These are phyloP conservation scores for Claviceps paspali DNA, from an alignment of 2,329 filamentous ascomycete species.

Conservation along the genomic window DNA sequence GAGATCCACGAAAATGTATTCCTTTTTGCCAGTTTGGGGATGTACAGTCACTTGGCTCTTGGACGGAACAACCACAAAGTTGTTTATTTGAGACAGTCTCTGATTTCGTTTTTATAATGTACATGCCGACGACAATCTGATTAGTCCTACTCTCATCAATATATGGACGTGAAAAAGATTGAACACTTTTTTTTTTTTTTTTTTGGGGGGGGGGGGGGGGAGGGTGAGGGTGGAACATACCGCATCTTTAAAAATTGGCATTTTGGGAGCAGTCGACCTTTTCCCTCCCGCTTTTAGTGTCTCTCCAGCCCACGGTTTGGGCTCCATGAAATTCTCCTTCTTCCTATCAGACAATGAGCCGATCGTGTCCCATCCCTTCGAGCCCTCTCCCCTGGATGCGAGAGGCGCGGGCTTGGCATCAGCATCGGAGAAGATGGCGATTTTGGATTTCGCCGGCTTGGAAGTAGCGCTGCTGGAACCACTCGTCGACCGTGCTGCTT, in stretches of 20 bases:
- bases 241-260: slow-evolving; percentile 89
- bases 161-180: slow-evolving; percentile 36
- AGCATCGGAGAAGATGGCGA: slow-evolving; percentile 79
- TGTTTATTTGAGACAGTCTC: slow-evolving; percentile 46
- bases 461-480: slow-evolving; percentile 34
- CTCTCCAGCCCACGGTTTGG: slow-evolving; percentile 84
- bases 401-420: slow-evolving; percentile 43
- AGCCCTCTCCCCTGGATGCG: slow-evolving; percentile 33
- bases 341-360: slow-evolving; percentile 73
- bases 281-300: slow-evolving; percentile 78
- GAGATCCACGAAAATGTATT: slow-evolving; percentile 77
- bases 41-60: slow-evolving; percentile 71
- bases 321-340: slow-evolving; percentile 82
- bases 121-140: slow-evolving; percentile 36
- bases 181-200: too few species aligned
- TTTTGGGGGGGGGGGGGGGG: too few species aligned
- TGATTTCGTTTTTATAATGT: slow-evolving; percentile 29
- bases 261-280: slow-evolving; percentile 57
- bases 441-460: slow-evolving; percentile 61
- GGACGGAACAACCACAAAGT: slow-evolving; percentile 53
- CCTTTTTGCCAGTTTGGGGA: slow-evolving; percentile 64
- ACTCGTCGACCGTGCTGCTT: slow-evolving; percentile 40
- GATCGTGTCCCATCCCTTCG: slow-evolving; percentile 83
- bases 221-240: slow-evolving; percentile 34
- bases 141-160: slow-evolving; percentile 98